Evolutionary conservation across 78 protist genomes (phyloP).

Genomic region (Protostelium mycophagum): DNA sequence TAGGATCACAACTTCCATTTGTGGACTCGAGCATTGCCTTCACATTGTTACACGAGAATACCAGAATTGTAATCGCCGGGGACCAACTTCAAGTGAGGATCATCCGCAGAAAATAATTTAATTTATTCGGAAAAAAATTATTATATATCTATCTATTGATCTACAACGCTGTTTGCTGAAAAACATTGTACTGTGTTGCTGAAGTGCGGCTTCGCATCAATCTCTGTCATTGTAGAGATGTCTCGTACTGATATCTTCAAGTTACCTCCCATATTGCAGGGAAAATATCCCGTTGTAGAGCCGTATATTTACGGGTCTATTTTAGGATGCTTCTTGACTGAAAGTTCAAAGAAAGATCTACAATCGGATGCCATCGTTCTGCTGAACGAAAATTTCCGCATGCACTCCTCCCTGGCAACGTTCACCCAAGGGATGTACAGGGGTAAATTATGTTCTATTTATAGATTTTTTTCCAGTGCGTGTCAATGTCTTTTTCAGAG

Average conservation of each 20-base stretch:
- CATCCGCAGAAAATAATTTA: no score
- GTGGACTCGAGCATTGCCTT: background rate
- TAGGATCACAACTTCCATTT: background rate
- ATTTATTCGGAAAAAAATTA: no score
- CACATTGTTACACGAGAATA: background rate
- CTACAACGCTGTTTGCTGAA: no score
- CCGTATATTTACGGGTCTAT: background rate
- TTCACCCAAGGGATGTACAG: background rate
- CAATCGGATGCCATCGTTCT: background rate
- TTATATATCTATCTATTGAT: no score
- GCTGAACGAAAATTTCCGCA: background rate
- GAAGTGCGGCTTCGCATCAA: no score
- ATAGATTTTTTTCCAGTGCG: no score
- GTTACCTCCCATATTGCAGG: background rate
- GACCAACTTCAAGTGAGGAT: background rate
- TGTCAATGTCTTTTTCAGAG: no score
- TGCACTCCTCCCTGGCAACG: background rate
- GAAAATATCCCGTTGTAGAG: background rate
- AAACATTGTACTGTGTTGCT: no score
- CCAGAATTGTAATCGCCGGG: background rate
- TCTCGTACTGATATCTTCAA: background rate
- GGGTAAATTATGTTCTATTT: no score
- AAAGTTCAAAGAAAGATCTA: background rate
- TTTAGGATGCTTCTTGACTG: background rate
- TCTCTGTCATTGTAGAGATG: no score